Evolutionary conservation across 2,329 filamentous ascomycete species (phyloP).

Genomic region (Pseudogymnoascus sp.): DNA sequence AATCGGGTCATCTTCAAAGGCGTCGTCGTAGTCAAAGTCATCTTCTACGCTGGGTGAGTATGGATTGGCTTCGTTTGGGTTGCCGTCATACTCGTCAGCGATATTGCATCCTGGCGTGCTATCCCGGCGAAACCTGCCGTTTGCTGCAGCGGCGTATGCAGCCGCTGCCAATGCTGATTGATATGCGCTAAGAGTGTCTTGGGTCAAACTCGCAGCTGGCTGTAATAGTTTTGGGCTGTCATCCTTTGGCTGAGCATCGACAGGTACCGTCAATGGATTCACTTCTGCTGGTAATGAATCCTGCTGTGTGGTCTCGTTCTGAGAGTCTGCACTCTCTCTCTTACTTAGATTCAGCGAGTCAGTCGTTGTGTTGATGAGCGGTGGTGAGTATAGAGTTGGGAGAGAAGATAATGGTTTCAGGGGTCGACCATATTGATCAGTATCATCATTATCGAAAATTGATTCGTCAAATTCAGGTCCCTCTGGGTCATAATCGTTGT

Average conservation of each 20-base stretch:
- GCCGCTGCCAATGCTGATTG: conserved; percentile 80
- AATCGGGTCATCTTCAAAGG: conserved; percentile 77
- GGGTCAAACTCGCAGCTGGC: conserved; percentile 31
- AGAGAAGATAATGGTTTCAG: conserved; percentile 30
- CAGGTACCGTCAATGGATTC: not conserved
- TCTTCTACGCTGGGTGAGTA: conserved; percentile 19
- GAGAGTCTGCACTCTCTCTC: not conserved
- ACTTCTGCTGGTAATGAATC: not conserved
- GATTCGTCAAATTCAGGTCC: conserved; percentile 61
- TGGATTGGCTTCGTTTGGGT: conserved; percentile 18
- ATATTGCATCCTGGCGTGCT: conserved; percentile 20
- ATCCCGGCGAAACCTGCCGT: conserved; percentile 65
- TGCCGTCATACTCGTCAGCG: conserved; percentile 14
- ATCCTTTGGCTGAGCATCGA: not conserved
- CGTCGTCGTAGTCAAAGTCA: conserved; percentile 45
- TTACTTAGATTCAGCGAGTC: conserved; percentile 15
- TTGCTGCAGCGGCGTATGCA: conserved; percentile 65
- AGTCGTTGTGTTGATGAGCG: conserved; percentile 17
- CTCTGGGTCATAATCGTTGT: conserved; percentile 39
- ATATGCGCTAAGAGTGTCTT: conserved; percentile 60
- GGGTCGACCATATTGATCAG: conserved; percentile 53
- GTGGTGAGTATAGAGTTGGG: conserved; percentile 25
- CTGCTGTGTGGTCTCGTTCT: not conserved
- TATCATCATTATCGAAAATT: conserved; percentile 62
- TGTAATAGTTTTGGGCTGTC: conserved; percentile 10